phyloP scores from a whole-genome alignment of 805 yeast genomes.

The Zygoascus bituminiphila region DNA sequence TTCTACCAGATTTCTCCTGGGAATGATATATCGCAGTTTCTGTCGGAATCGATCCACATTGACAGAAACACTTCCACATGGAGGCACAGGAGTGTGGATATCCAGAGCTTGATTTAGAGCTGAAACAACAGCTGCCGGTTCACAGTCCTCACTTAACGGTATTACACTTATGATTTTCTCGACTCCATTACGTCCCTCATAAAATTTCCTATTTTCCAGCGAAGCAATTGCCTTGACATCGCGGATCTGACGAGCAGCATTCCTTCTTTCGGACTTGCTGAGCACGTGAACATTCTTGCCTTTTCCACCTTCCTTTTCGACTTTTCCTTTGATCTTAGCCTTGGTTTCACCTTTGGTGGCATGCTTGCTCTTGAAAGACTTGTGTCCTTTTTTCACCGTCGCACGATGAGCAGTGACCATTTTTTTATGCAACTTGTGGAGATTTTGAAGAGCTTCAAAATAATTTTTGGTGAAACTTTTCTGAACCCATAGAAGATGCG shows the following conservation, averaged over 20 bases:
- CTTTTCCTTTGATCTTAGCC: slow-evolving; percentile 71
- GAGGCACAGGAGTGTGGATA: slow-evolving; percentile 11
- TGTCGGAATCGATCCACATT: slow-evolving; percentile 60
- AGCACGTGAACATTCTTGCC: slow-evolving; percentile 10
- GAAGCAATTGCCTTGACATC: slow-evolving; percentile 58
- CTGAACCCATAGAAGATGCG: neutral
- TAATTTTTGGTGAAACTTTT: neutral
- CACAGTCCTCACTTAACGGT: slow-evolving; percentile 67
- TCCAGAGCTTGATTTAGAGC: slow-evolving; percentile 20
- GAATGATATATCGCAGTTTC: slow-evolving; percentile 56
- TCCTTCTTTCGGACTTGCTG: slow-evolving; percentile 50
- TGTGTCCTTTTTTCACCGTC: slow-evolving; percentile 74
- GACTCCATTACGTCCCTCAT: slow-evolving; percentile 72
- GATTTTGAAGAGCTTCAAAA: neutral
- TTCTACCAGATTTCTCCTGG: slow-evolving; percentile 52
- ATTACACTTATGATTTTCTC: slow-evolving; percentile 78
- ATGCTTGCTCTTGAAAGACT: slow-evolving; percentile 87
- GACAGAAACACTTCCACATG: slow-evolving; percentile 16
- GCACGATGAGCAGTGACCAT: slow-evolving; percentile 70
- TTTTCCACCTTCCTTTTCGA: slow-evolving; percentile 49
- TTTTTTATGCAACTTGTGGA: neutral
- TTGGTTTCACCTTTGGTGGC: slow-evolving; percentile 82
- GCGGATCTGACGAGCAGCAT: slow-evolving; percentile 68
- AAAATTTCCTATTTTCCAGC: slow-evolving; percentile 54
- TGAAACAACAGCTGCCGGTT: slow-evolving; percentile 26